Evolutionary conservation across 768 basidiomycete genomes (phyloP), one percentile per base, ranked within the genome.

Genomic region (Lentinula edodes): DNA sequence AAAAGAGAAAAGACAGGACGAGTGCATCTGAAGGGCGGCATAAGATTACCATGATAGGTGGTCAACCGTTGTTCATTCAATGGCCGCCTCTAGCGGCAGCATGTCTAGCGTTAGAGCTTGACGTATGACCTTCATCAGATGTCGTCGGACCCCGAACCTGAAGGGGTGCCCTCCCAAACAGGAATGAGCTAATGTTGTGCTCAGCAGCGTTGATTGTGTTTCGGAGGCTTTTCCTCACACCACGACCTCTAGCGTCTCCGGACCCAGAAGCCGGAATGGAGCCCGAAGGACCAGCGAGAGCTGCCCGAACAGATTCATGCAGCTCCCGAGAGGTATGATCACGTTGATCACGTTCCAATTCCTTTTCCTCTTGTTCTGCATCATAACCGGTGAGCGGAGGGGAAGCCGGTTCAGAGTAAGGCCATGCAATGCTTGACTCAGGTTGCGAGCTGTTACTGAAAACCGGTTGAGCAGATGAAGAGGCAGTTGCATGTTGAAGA

Each of bases 161-260:
- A 39, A 70, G 51, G 8, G 75, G 71, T 42, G 72, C 70, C 34
- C 86, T 79, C n/a, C 87, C 86, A 61, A 90, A 89, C 39, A 88
- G 72, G 63, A 89, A 80, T 5, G 84, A 78, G 62, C 77, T 84
- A 5, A 87, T 85, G 68, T 87, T 87, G 59, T 87, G 84, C 67
- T 90, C 89, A 10, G 90, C 89, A 39, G 83, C 85, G 60, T 79
- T 83, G 50, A 91, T 71, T 13, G 88, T 89, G 61, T 81, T 89
- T 53, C 89, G 80, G 55, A 90, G 66, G 65, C 83, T 86, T 63
- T 85, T 78, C 70, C 83, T 88, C 41, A 86, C 85, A 66, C 81
- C 86, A 65, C 87, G 73, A 32, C 84, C 85, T 61, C 84, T 74
- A 45, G 71, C 77, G 63, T 81, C 84, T 60, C 84, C 74, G 43